Evolutionary conservation across 148 eudicot species (phyloP), one percentile per base, ranked within the genome.

Genomic region (Silene uniflora): DNA sequence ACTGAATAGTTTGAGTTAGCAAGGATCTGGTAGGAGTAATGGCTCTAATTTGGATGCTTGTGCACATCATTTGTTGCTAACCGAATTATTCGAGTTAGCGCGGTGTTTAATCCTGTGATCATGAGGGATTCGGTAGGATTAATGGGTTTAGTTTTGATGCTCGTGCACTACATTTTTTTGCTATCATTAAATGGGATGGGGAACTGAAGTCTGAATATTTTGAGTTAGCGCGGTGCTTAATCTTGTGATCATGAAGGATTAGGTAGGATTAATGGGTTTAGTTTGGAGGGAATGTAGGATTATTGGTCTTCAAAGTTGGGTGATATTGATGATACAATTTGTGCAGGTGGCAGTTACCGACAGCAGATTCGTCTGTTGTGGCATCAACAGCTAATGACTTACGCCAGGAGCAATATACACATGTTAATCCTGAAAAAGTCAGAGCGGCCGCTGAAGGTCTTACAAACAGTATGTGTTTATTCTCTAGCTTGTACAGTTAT

Each of bases 341-440:
- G 12, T 79, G 62, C 75, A 93, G 98, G 84, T 93, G 98, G 98
- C 90, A 89, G 82, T 60, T 93, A 75, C 92, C 97, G 22, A 62
- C 76, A 32, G 42, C 89, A 56, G 87, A 87, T 29, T 82, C 77
- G 74, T 84, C 92, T 7, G 72, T 85, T 78, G 73, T 80, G 71
- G 94, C 97, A 49, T 93, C 98, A 11, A 93, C 94, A 19, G 98
- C 98, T 7, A 93, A 93, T 84, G 98, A 93, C 3, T 65, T 89
- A 59, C 85, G 97, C 44, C 87, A 42, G 9, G 89, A 88, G 52
- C 89, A 78, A 10, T 78, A 91, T 59, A 74, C 86, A 10, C 84
- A 83, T 0, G 70, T 86, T 60, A 89, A 89, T 80, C 88, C 94
- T 24, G 97, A 89, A 66, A 93, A 93, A 81, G 72, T 88, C 69